A percentile compares a stretch with the other conserved stretches of the same genome.
Conservation (phyloP, 805 yeast genomes). For the Kurtzmaniella fragi region DNA sequence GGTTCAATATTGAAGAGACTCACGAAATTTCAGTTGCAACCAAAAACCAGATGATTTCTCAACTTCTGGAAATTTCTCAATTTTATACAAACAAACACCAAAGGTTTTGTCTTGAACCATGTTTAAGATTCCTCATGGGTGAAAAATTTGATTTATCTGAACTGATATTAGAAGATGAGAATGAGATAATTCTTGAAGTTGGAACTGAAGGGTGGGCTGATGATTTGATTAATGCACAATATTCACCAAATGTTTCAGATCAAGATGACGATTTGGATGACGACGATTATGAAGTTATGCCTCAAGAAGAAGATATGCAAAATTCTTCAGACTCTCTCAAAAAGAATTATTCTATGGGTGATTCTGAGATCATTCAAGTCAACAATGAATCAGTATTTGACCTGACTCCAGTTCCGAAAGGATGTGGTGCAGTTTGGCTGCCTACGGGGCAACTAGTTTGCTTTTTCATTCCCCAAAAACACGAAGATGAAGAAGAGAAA, state of each 20-base stretch:
- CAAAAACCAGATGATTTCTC: slow-evolving; percentile 45
- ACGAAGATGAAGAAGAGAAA: slow-evolving; percentile 29
- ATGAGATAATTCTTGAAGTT: slow-evolving; percentile 21
- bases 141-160: slow-evolving; percentile 54
- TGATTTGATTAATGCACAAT: slow-evolving; percentile 32
- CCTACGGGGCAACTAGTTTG: slow-evolving; percentile 74
- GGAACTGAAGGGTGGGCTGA: slow-evolving; percentile 41
- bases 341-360: slow-evolving; percentile 1
- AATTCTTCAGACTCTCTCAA: slow-evolving; percentile 16
- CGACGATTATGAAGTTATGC: slow-evolving; percentile 34
- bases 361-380: not conserved
- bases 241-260: slow-evolving; percentile 9
- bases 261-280: slow-evolving; percentile 27
- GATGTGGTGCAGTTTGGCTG: slow-evolving; percentile 91
- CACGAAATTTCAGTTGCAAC: slow-evolving; percentile 54
- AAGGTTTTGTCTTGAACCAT: slow-evolving; percentile 73
- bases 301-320: slow-evolving; percentile 31
- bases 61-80: slow-evolving; percentile 50
- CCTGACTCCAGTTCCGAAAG: slow-evolving; percentile 87
- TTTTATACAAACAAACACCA: slow-evolving; percentile 51
- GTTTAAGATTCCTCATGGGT: slow-evolving; percentile 74
- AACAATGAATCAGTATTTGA: slow-evolving; percentile 40
- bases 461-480: slow-evolving; percentile 59
- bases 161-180: slow-evolving; percentile 20
- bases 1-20: slow-evolving; percentile 72